Evolutionary conservation across 805 yeast species (phyloP), one percentile per base, ranked within the genome.

Genomic region (Torulaspora franciscae): DNA sequence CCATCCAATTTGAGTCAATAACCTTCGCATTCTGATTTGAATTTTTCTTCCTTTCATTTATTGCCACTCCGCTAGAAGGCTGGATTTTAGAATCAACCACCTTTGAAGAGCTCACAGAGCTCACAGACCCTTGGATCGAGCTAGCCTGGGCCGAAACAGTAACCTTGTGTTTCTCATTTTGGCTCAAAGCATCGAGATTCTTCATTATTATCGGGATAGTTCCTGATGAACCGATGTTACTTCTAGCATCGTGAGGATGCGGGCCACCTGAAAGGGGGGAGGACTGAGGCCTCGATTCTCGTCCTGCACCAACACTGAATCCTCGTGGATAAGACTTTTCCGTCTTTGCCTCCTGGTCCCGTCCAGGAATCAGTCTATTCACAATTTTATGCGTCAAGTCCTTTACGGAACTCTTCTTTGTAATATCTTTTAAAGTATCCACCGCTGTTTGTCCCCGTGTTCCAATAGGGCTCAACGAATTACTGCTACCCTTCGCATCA

Each of bases 1-100:
- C 76, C 1, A 85, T 75, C 87, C 93, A 70, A 48, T 67, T 68
- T 15, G 65, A 57, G 38, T 55, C 53, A 15, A 43, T 45, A 11
- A 33, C 10, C 4, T 32, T 7, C 14, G 25, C 8, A 6, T 23
- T 22, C 7, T 24, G 34, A 3, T n/a, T 25, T 9, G 27, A 24
- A 2, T 19, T 11, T 23, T 17, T 22, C 11, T 13, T 19, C 11
- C 30, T 32, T 14, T 32, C 34, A 22, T 23, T 33, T 1, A 34
- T 8, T n/a, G 33, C 45, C 27, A 30, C 42, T 19, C 45, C 48
- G 4, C 40, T 46, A 3, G 17, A 3, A n/a, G 35, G 26, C 13
- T 42, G 46, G 11, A 42, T 42, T 22, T 32, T 42, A 7, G 26
- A 8, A 22, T 30, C 38, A 9, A 43, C 44, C 7, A 37, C 10